Evolutionary conservation across 805 yeast genomes (phyloP), one percentile per base, ranked within the genome.

Genomic region (Saturnispora quitensis): DNA sequence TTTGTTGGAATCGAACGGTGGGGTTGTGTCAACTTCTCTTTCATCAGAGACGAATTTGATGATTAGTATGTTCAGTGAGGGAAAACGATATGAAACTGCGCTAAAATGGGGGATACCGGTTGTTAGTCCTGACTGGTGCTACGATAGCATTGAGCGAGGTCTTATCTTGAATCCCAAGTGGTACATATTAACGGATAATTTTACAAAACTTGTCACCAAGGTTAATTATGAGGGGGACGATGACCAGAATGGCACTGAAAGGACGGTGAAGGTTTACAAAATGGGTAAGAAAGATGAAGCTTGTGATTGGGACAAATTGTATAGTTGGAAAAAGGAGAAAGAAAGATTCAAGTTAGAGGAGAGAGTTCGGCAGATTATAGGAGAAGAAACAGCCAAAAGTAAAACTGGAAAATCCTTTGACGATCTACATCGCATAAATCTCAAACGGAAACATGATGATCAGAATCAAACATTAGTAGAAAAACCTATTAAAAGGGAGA

Each of bases 91-190:
- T 58, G 65, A 63, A 6, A 78, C 76, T 56, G 82, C 82, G 2
- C 48, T 69, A 9, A 76, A 77, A 58, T 78, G 82, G 82, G 67
- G 67, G 5, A 69, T 75, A n/a, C 77, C 80, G 1, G 74, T 74
- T 13, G 75, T 78, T n/a, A 75, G 76, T 54, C 81, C 82, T 0
- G 66, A 73, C 25, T 78, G 78, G 78, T 66, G 78, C 22, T 67
- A 65, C 47, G 80, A 78, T 59, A 69, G 76, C 36, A 55, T 72
- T 7, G 65, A 69, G 42, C 66, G 82, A 51, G 73, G 73, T 1
- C 75, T 76, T 1, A 62, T 73, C 18, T 59, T 78, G 31, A 68
- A 66, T 45, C 58, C 63, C 17, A 61, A 62, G 8, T 75, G 70
- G 57, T 78, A 78, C 55, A 55, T 58, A n/a, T 54, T 76, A 22